Percentiles rank a stretch among this genome's conserved stretches.
Evolutionary conservation across 768 basidiomycete genomes (phyloP).

Genomic region (Nevesoporus exiguus): DNA sequence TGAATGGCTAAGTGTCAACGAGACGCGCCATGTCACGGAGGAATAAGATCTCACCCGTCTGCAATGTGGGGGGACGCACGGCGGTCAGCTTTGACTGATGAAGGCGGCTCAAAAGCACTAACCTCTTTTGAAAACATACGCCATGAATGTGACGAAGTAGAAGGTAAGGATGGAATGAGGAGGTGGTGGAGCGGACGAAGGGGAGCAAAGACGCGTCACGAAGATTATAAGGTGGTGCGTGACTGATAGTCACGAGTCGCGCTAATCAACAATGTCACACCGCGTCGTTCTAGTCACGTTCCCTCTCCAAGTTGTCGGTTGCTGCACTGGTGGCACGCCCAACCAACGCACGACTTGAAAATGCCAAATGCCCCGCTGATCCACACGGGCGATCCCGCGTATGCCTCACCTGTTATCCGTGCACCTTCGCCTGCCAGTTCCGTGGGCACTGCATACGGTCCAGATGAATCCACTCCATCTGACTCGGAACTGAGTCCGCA

Average conservation of each 20-base stretch:
- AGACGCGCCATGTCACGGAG: constrained; percentile 24
- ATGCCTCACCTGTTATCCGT: constrained; percentile 45
- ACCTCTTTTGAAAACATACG: constrained; percentile 60
- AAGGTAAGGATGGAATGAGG: background rate
- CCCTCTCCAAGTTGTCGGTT: no score
- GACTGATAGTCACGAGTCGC: constrained; percentile 30
- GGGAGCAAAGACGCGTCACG: constrained; percentile 25
- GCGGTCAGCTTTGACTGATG: constrained; percentile 7
- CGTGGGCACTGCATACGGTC: constrained; percentile 44
- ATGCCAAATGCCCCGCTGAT: constrained; percentile 32
- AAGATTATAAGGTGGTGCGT: constrained; percentile 29
- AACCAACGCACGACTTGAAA: no score
- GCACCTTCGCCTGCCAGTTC: constrained; percentile 46
- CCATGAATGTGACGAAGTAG: constrained; percentile 32
- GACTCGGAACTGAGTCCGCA: constrained; percentile 38
- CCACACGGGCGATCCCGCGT: constrained; percentile 35
- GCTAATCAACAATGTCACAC: constrained; percentile 34
- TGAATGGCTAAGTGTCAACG: constrained; percentile 24
- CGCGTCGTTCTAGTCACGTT: constrained; percentile 22
- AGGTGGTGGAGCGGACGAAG: constrained; percentile 26
- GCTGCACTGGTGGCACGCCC: no score
- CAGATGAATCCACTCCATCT: constrained; percentile 42
- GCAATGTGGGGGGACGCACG: constrained; percentile 6
- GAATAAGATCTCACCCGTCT: constrained; percentile 44
- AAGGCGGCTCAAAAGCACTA: constrained; percentile 14